Evolutionary conservation across 306 rosid genomes (phyloP).

Genomic region (Cucurbita moschata): DNA sequence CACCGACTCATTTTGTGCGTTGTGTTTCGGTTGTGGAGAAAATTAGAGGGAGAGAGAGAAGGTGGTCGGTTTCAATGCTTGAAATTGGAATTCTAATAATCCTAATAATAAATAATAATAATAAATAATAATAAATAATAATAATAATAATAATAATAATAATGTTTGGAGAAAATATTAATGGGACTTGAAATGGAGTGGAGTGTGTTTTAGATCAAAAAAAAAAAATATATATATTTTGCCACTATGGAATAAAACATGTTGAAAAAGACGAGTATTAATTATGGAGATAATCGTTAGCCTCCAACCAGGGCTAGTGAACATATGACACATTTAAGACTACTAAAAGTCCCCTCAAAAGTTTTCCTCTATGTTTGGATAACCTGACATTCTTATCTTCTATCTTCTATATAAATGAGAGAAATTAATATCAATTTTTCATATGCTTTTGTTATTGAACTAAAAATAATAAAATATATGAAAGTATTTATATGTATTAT

Average conservation of each 20-base stretch:
- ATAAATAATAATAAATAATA: background rate
- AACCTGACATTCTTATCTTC: background rate
- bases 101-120: background rate
- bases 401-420: no score
- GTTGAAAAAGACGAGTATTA: background rate
- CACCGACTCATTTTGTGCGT: slow-evolving; percentile 50
- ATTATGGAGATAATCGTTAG: background rate
- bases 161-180: background rate
- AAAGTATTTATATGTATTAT: background rate
- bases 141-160: background rate
- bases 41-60: background rate
- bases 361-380: background rate
- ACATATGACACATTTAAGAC: background rate
- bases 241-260: background rate
- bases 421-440: no score
- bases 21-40: background rate
- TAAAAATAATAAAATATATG: no score
- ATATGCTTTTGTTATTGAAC: no score
- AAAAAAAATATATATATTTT: no score
- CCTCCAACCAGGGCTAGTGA: background rate
- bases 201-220: no score
- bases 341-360: background rate
- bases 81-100: no score
- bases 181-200: no score
- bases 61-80: background rate